These are phyloP conservation scores for Hypomontagnella submonticulosa DNA, from an alignment of 495 filamentous ascomycete species.

Conservation along the genomic window DNA sequence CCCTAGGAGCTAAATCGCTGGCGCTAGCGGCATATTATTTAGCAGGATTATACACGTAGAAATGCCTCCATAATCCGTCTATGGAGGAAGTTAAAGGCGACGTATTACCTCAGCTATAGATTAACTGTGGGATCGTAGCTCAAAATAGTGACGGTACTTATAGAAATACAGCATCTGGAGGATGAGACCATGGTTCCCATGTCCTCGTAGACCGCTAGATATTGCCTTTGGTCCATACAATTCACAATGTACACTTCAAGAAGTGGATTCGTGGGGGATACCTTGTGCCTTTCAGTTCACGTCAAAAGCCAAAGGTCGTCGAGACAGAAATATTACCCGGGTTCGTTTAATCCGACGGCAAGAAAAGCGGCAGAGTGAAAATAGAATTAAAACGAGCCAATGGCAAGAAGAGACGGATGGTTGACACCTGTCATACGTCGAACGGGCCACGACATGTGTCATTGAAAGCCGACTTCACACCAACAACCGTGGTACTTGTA, in stretches of 20 bases:
- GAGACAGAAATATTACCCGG: not conserved
- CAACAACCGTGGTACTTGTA: slow-evolving; percentile 1
- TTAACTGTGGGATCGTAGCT: too few species aligned
- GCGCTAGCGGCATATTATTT: not conserved
- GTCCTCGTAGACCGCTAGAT: too few species aligned
- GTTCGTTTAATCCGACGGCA: not conserved
- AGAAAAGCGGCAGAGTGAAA: not conserved
- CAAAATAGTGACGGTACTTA: too few species aligned
- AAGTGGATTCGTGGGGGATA: too few species aligned
- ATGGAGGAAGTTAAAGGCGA: not conserved
- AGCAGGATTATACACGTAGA: not conserved
- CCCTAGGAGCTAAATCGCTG: not conserved
- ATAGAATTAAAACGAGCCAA: not conserved
- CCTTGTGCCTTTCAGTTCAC: too few species aligned
- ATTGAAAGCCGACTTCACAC: slow-evolving; percentile 25
- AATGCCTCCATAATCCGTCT: not conserved
- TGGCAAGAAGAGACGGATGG: not conserved
- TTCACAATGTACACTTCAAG: too few species aligned
- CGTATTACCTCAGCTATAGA: too few species aligned
- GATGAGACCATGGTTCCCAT: too few species aligned
- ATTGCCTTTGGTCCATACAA: too few species aligned
- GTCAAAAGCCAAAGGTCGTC: not conserved
- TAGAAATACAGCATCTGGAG: too few species aligned
- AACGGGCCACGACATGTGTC: slow-evolving; percentile 31
- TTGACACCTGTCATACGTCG: slow-evolving; percentile 23